A percentile compares a stretch with the other conserved stretches of the same genome.
Conservation (phyloP, 106 monocot species). For the Dendrobium huoshanense region DNA sequence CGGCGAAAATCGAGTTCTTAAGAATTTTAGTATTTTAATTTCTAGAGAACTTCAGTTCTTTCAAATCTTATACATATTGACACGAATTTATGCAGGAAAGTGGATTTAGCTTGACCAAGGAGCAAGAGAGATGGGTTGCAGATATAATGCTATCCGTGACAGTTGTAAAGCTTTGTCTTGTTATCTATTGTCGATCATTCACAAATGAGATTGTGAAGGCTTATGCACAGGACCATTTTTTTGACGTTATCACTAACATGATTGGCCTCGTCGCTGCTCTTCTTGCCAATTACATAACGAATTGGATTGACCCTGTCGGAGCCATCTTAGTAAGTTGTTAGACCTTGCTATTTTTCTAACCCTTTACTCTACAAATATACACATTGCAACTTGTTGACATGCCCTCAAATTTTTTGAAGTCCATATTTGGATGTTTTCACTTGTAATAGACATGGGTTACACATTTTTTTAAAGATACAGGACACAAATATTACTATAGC, state of each 20-base stretch:
- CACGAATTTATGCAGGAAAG: conserved; percentile 25
- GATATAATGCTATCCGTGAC: conserved; percentile 76
- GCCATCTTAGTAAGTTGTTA: conserved; percentile 81
- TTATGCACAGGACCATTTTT: conserved; percentile 96
- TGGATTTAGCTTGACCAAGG: conserved; percentile 62
- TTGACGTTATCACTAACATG: conserved; percentile 92
- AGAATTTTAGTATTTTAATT: neutral
- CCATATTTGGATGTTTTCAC: too few relatives aligned
- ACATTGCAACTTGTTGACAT: too few relatives aligned
- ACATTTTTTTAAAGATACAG: too few relatives aligned
- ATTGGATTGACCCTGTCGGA: conserved; percentile 92
- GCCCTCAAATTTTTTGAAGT: too few relatives aligned
- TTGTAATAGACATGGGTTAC: too few relatives aligned
- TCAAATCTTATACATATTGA: neutral
- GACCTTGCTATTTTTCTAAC: neutral
- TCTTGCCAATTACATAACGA: conserved; percentile 68
- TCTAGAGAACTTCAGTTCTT: neutral
- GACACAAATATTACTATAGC: too few relatives aligned
- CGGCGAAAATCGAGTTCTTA: neutral
- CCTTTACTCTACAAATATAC: neutral
- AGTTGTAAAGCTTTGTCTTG: conserved; percentile 69
- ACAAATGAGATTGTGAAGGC: conserved; percentile 97
- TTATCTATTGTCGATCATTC: conserved; percentile 77
- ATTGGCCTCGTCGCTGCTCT: conserved; percentile 88
- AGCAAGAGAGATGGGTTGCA: conserved; percentile 68